Base-by-base conservation (phyloP, 2,329 filamentous ascomycete species). In the Colletotrichum sidae region DNA sequence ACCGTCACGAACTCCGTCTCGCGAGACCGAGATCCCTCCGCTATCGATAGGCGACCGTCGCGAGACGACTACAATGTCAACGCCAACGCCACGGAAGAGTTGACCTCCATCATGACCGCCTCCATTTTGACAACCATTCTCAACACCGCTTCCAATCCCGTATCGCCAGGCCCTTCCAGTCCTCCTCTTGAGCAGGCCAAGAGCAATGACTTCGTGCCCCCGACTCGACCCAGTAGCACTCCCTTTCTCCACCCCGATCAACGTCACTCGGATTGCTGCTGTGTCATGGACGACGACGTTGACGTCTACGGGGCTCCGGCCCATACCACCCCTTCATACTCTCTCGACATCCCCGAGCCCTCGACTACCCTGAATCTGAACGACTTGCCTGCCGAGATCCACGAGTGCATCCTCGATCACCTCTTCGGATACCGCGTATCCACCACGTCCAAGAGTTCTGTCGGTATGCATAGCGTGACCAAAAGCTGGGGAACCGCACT, bases 391-490 rank as follows among this genome's bases (percentile, higher is more conserved):
- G 83, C 86, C 60, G 90, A 93, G 74, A 90, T 93, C 11, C 90
- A 92, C 72, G 90, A 92, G 71, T 86, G 86, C 60, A 89, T 93
- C 58, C 79, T 93, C 12, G 90, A 93, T 73, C 86, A 91, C 69
- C 78, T 92, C 2, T 92, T 92, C 70, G 90, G 90, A 4, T 88
- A 90, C 65, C 85, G 88, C 51, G 85, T 88, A 45, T 89, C 90
- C 0, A 81, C 88, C 6, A 82, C 86, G 15, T 85, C 85, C 46
- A 83, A 84, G 65, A 86, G 84, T 71, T 82, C 84, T 54, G 80
- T 86, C 51, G 81, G 83, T 65, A 82, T 87, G 60, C 81, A 83
- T 3, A 84, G 80, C 65, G 79, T 85, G 9, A 81, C 84, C 51
- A 84, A 84, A 63, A 86, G 85, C 69, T 91, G 88, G 87, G 86